Evolutionary conservation across 306 rosid species (phyloP).

Genomic region (Boehmeria nivea): DNA sequence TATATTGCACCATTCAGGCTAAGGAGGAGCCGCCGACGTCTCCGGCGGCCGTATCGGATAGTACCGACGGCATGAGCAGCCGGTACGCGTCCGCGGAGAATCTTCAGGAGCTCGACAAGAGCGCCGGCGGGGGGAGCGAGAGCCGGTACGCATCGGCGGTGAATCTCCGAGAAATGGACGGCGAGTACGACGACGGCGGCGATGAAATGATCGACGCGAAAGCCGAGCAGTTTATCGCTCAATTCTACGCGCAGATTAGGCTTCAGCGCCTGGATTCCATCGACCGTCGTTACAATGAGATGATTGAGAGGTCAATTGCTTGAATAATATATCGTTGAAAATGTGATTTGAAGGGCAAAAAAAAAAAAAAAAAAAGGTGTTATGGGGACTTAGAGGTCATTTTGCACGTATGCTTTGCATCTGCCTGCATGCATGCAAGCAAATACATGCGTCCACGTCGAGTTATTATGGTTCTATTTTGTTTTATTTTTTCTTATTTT

Average conservation of each 20-base stretch:
- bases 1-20: no score
- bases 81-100: constrained; percentile 18
- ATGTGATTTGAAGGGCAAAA: no score
- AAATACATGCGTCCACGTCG: constrained; percentile 1
- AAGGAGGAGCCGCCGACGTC: background rate
- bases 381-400: background rate
- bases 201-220: constrained; percentile 60
- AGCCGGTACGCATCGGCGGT: constrained; percentile 42
- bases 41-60: background rate
- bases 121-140: constrained; percentile 13
- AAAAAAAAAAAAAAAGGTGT: background rate
- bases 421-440: constrained; percentile 16
- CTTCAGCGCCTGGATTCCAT: constrained; percentile 38
- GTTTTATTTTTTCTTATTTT: background rate
- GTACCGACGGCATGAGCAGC: constrained; percentile 16
- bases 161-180: constrained; percentile 45
- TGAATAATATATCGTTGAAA: background rate
- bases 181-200: constrained; percentile 13
- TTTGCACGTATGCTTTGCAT: constrained; percentile 1
- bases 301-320: constrained; percentile 46
- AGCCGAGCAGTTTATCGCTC: constrained; percentile 73
- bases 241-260: constrained; percentile 58
- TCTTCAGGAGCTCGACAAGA: background rate
- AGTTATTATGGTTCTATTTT: background rate
- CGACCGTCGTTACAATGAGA: constrained; percentile 25